These are phyloP conservation scores for Sphagnum tenellum DNA, from an alignment of 225 moss, liverwort and hornwort species.

Conservation along the genomic window DNA sequence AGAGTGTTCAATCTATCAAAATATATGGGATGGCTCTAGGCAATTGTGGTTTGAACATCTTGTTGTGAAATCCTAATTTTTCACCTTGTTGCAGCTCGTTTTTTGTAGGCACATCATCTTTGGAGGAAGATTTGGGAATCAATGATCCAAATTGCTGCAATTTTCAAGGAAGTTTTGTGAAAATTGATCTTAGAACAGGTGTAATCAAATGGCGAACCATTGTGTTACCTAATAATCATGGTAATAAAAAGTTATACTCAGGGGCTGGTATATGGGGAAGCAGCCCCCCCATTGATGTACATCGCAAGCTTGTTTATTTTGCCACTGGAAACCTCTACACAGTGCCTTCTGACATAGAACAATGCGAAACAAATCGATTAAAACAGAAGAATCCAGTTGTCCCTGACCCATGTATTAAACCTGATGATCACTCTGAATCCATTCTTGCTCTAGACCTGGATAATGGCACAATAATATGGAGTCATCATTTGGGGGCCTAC, in stretches of 20 bases:
- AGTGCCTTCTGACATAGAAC: slow-evolving; percentile 5
- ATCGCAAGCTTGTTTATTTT: slow-evolving; percentile 7
- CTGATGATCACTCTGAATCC: slow-evolving; percentile 8
- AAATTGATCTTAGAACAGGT: slow-evolving; percentile 18
- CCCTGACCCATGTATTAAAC: slow-evolving; percentile 13
- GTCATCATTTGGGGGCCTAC: slow-evolving; percentile 10
- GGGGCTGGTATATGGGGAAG: slow-evolving; percentile 20
- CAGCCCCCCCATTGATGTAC: slow-evolving; percentile 16
- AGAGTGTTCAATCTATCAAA: no score
- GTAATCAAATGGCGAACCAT: slow-evolving; percentile 9
- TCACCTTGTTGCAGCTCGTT: no score
- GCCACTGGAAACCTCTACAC: slow-evolving; percentile 24
- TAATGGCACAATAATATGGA: slow-evolving; percentile 11
- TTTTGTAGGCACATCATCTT: no score
- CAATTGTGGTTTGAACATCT: no score
- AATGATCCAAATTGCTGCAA: slow-evolving; percentile 8
- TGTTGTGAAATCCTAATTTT: no score
- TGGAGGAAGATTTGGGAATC: no score
- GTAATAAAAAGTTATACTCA: slow-evolving; percentile 9
- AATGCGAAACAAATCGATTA: slow-evolving; percentile 7
- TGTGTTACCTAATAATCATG: slow-evolving; percentile 17
- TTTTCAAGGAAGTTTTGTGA: slow-evolving; percentile 21
- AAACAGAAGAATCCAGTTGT: slow-evolving; percentile 9
- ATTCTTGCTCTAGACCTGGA: slow-evolving; percentile 15
- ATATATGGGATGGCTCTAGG: no score